Conservation (phyloP, 129 eudicot species). For the Logfia minima region DNA sequence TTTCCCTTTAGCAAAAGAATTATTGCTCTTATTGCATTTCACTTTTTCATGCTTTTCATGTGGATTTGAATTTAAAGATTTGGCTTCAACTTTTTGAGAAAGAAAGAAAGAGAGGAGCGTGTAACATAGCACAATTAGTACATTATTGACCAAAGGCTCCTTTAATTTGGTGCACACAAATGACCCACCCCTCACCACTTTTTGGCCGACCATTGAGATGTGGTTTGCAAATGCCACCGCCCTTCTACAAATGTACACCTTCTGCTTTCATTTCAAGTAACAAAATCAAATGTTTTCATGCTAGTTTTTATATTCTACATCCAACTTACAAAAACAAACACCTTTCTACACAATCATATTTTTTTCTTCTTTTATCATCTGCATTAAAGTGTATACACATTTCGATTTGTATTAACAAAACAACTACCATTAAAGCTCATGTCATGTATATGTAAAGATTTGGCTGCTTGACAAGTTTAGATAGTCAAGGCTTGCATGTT, state of each 20-base stretch:
- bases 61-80: slow-evolving; percentile 23
- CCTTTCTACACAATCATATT: too few species aligned
- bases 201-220: slow-evolving; percentile 29
- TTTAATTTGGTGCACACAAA: slow-evolving; percentile 11
- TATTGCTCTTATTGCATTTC: not conserved
- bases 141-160: slow-evolving; percentile 24
- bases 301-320: too few species aligned
- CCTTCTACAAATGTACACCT: slow-evolving; percentile 9
- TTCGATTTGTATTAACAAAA: too few species aligned
- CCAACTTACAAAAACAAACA: too few species aligned
- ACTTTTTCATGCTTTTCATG: slow-evolving; percentile 28
- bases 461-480: too few species aligned
- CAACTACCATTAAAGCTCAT: too few species aligned
- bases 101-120: slow-evolving; percentile 35
- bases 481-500: too few species aligned
- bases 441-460: too few species aligned
- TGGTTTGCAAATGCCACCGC: not conserved
- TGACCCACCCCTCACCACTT: slow-evolving; percentile 27
- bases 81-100: slow-evolving; percentile 21
- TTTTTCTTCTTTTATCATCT: too few species aligned
- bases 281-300: slow-evolving; percentile 13
- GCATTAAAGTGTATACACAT: too few species aligned
- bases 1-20: slow-evolving; percentile 15
- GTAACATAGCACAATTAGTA: slow-evolving; percentile 18
- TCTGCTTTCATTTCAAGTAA: slow-evolving; percentile 23